A percentile compares a stretch with the other conserved stretches of the same genome.
Conservation (phyloP, 306 rosid genomes). For the Prunus padus region DNA sequence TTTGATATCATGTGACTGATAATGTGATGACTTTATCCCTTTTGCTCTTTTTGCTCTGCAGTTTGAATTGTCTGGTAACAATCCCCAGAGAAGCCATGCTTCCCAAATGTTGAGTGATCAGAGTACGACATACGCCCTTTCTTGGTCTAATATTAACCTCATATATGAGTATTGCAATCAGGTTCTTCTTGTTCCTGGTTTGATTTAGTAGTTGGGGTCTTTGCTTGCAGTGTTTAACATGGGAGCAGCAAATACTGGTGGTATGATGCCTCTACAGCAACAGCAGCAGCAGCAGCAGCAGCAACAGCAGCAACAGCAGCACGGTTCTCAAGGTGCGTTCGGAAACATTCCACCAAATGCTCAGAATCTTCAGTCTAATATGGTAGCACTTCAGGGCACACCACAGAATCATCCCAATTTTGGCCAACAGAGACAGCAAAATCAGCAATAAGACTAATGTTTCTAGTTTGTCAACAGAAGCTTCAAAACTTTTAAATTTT, state of each 20-base stretch:
- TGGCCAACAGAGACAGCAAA: conserved; percentile 87
- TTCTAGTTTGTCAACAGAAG: background rate
- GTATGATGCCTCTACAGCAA: conserved; percentile 68
- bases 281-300: conserved; percentile 58
- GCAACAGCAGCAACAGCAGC: conserved; percentile 57
- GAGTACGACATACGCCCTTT: conserved; percentile 47
- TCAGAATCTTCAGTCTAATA: conserved; percentile 73
- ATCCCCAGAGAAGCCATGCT: conserved; percentile 76
- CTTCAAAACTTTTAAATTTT: no score
- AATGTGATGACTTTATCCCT: conserved; percentile 15
- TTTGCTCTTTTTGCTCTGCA: conserved; percentile 32
- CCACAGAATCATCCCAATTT: conserved; percentile 79
- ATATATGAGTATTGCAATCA: background rate
- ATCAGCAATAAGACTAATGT: conserved; percentile 46
- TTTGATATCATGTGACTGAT: background rate
- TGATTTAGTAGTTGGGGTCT: conserved; percentile 5
- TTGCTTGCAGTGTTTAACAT: conserved; percentile 73
- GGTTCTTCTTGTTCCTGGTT: conserved; percentile 3
- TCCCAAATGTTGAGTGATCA: conserved; percentile 83
- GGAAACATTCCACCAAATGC: conserved; percentile 69
- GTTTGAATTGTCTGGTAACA: conserved; percentile 74
- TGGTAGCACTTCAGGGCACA: conserved; percentile 68
- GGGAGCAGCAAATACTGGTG: conserved; percentile 72
- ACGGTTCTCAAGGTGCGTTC: conserved; percentile 65
- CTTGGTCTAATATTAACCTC: background rate